Conservation (phyloP, 768 basidiomycete genomes). For the Macrolepiota fuliginosa region DNA sequence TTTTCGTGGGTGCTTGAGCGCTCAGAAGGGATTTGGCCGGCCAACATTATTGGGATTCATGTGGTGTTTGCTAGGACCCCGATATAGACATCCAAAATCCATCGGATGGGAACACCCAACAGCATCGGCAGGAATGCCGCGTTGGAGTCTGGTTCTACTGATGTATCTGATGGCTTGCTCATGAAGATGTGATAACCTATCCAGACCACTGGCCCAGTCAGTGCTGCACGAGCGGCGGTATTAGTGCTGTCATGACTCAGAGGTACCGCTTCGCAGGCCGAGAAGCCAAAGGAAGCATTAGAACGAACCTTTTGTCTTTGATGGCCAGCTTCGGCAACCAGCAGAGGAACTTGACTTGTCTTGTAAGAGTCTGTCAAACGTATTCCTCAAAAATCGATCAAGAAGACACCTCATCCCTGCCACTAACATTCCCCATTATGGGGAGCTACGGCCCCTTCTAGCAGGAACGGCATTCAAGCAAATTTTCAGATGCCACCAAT, state of each 20-base stretch:
- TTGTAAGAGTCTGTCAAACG: neutral
- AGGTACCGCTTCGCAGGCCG: neutral
- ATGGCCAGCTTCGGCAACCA: neutral
- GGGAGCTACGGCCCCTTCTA: neutral
- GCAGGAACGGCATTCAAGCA: neutral
- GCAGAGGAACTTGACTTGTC: neutral
- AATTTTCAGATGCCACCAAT: neutral
- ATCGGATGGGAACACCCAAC: no score
- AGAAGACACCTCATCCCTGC: neutral
- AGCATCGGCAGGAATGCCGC: no score
- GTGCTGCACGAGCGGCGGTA: neutral
- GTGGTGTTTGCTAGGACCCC: no score
- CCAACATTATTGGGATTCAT: no score
- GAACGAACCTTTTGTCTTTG: neutral
- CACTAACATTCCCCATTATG: no score
- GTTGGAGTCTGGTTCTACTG: neutral
- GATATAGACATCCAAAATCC: no score
- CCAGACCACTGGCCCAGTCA: neutral
- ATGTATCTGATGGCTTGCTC: neutral
- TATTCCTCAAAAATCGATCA: neutral
- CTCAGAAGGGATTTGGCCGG: no score
- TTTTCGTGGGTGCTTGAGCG: no score
- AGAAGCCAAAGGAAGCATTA: neutral
- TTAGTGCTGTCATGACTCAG: neutral
- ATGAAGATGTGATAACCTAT: neutral